Conservation (phyloP, 2,329 filamentous ascomycete species). For the Rutstroemia sp. region DNA sequence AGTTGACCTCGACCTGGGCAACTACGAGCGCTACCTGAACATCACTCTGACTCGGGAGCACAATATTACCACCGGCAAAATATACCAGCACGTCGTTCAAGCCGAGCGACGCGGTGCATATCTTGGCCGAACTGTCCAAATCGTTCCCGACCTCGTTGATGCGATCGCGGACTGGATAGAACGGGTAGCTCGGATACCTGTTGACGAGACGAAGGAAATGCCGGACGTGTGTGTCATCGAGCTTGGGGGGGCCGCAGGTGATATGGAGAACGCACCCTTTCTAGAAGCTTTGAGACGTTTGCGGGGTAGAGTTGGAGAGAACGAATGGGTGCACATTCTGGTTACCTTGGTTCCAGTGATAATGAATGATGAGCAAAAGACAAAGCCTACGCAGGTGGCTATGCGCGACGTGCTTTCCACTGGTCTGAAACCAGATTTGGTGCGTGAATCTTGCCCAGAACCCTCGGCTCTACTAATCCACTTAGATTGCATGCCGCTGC, state of each 20-base stretch:
- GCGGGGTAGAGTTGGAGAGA: constrained; percentile 60
- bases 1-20: constrained; percentile 66
- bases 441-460: not conserved
- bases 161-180: constrained; percentile 91
- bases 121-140: constrained; percentile 83
- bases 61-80: constrained; percentile 97
- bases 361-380: constrained; percentile 67
- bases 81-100: constrained; percentile 84
- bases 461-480: not conserved
- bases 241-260: constrained; percentile 61
- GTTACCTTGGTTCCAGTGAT: constrained; percentile 78
- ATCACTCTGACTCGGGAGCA: constrained; percentile 35
- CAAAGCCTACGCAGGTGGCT: constrained; percentile 90
- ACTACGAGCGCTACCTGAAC: constrained; percentile 52
- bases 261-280: constrained; percentile 83
- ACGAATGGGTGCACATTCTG: constrained; percentile 82
- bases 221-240: constrained; percentile 77
- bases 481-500: constrained; percentile 84
- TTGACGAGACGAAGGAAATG: constrained; percentile 73
- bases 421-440: not conserved
- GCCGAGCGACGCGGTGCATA: constrained; percentile 54
- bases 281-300: constrained; percentile 81
- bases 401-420: constrained; percentile 51
- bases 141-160: constrained; percentile 87
- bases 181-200: constrained; percentile 73